A percentile compares a stretch with the other conserved stretches of the same genome.
phyloP scores from a whole-genome alignment of 1,139 yeast species.

The Sugiyamaella sp. region DNA sequence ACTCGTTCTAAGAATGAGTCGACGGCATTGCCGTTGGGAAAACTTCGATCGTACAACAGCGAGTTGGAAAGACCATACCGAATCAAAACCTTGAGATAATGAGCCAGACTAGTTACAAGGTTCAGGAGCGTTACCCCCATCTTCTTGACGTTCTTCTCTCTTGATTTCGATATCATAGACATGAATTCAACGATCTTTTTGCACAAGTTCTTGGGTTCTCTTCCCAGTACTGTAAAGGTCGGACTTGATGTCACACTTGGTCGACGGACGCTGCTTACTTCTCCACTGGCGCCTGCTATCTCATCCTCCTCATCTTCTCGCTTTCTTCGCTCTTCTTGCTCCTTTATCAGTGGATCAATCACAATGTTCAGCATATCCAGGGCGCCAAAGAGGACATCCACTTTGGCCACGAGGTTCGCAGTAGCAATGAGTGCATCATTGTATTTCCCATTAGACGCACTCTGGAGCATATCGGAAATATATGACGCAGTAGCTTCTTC shows the following conservation, averaged over 20 bases:
- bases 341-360: constrained; percentile 32
- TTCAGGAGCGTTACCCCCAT: constrained; percentile 67
- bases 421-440: constrained; percentile 71
- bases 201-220: constrained; percentile 86
- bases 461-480: constrained; percentile 89
- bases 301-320: constrained; percentile 17
- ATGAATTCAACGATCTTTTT: constrained; percentile 49
- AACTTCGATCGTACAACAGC: constrained; percentile 61
- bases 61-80: constrained; percentile 81
- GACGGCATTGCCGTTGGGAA: constrained; percentile 60
- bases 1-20: constrained; percentile 42
- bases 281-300: constrained; percentile 19
- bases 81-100: constrained; percentile 81
- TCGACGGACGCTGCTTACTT: background rate
- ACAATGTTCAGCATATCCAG: constrained; percentile 53
- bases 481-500: constrained; percentile 94
- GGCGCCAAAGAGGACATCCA: constrained; percentile 77
- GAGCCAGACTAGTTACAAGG: constrained; percentile 90
- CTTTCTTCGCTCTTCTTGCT: constrained; percentile 20
- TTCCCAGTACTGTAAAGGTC: constrained; percentile 46
- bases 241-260: constrained; percentile 17
- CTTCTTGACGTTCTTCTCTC: constrained; percentile 35
- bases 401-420: constrained; percentile 69
- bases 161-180: constrained; percentile 46
- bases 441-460: constrained; percentile 78